phyloP scores from a whole-genome alignment of 2,329 filamentous ascomycete species.

The Botryotinia globosa region DNA sequence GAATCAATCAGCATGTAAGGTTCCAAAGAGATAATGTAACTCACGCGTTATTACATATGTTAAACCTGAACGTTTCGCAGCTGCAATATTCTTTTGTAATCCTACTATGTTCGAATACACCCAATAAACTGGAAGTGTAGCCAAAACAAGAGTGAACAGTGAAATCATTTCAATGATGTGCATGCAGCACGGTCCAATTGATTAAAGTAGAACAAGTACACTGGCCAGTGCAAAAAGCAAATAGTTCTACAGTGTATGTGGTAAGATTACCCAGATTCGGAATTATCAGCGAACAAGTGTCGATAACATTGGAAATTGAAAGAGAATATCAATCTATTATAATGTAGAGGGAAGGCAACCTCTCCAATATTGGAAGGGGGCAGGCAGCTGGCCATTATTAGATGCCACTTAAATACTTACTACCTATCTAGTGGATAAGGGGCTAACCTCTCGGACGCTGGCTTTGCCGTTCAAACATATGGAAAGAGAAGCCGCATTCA shows the following conservation, averaged over 20 bases:
- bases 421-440: not conserved
- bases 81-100: constrained; percentile 47
- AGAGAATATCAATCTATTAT: not conserved
- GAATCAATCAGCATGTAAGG: constrained; percentile 15
- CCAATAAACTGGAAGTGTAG: constrained; percentile 28
- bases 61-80: constrained; percentile 51
- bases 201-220: not conserved
- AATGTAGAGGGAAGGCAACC: not conserved
- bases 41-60: constrained; percentile 54
- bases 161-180: constrained; percentile 28
- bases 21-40: constrained; percentile 33
- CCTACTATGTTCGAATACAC: constrained; percentile 33
- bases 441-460: constrained; percentile 8
- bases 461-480: constrained; percentile 7
- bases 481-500: constrained; percentile 13
- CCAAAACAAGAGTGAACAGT: constrained; percentile 26
- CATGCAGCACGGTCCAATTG: constrained; percentile 1
- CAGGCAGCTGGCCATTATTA: not conserved
- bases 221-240: not conserved
- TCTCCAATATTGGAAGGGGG: not conserved
- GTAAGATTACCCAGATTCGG: not conserved
- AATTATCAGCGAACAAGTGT: not conserved
- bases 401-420: not conserved
- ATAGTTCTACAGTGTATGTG: not conserved
- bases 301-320: not conserved